Base-by-base conservation (phyloP, 2,329 filamentous ascomycete genomes). In the Penicillium hesseltinei region DNA sequence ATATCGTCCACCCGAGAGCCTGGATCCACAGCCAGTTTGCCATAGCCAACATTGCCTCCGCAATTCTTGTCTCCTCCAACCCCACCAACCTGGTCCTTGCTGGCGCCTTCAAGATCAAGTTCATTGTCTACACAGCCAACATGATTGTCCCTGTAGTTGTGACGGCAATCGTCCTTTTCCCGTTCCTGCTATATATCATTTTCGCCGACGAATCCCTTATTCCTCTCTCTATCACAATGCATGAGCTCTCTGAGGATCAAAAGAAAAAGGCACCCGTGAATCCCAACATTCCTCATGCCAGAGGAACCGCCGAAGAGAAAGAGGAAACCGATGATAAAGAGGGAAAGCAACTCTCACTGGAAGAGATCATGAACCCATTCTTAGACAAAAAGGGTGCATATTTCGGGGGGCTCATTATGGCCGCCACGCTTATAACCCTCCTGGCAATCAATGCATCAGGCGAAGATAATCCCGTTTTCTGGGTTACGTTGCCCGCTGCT, bases 281-380 rank as follows among this genome's bases (percentile, higher is more conserved):
- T 53, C 88, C 88, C 0, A 90, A 90, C 59, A 90, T 91, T 48
- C 88, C 88, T 0, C 76, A 85, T 55, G 83, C 84, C 0, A 78
- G 84, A 59, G 82, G 82, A n/a, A 78, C 72, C 2, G 77, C 79
- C 0, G 81, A 82, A 8, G 81, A 84, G 44, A 76, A 82, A 50
- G 81, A 83, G 8, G 75, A 77, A 5, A 63, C 71, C 9, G 75
- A 80, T 31, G 74, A 80, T 8, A 81, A 85, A 29, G 73, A 83
- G 56, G 78, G 74, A 3, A 82, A 87, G 60, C 71, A 82, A 0
- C 73, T 88, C 0, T 85, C 85, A 0, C 80, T 91, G 0, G 87
- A 88, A 61, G 88, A 91, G 66, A 89, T 91, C 65, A 83, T 91
- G 82, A 89, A 91, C 61, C 88, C 88, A 0, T 91, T 88, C 57